A percentile compares a stretch with the other conserved stretches of the same genome.
These are phyloP conservation scores for Silene noctiflora DNA, from an alignment of 179 eudicot species.

Conservation along the genomic window DNA sequence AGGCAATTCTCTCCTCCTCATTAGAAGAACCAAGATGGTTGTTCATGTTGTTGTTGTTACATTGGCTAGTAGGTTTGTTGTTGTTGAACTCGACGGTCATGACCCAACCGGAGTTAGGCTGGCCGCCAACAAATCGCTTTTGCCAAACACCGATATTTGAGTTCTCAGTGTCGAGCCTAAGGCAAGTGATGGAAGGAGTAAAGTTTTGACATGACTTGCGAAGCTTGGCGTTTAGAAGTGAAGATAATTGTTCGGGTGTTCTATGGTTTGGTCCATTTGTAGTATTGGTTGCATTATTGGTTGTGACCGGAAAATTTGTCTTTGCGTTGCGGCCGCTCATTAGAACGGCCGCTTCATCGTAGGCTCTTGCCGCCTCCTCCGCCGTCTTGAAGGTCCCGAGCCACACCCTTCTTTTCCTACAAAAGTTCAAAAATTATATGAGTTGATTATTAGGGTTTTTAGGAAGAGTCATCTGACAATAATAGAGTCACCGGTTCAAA, in stretches of 20 bases:
- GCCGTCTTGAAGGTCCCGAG: slow-evolving; percentile 44
- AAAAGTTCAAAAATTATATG: background rate
- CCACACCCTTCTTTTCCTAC: slow-evolving; percentile 46
- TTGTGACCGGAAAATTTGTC: slow-evolving; percentile 35
- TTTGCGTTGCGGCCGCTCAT: slow-evolving; percentile 41
- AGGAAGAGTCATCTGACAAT: too few relatives aligned
- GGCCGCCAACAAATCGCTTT: slow-evolving; percentile 54
- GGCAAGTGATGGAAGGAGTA: slow-evolving; percentile 70
- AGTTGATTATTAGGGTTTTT: background rate
- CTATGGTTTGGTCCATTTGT: background rate
- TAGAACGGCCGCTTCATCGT: slow-evolving; percentile 42
- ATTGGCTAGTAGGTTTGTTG: background rate
- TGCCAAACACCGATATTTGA: slow-evolving; percentile 86
- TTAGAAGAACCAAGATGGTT: slow-evolving; percentile 10
- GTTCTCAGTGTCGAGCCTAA: slow-evolving; percentile 66
- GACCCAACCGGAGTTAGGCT: slow-evolving; percentile 50
- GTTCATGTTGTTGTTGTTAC: background rate
- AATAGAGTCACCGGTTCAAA: too few relatives aligned
- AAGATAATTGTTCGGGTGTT: slow-evolving; percentile 19
- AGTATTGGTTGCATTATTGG: background rate
- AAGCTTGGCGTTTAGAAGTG: slow-evolving; percentile 53
- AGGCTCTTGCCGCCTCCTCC: slow-evolving; percentile 43
- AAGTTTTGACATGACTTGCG: slow-evolving; percentile 49
- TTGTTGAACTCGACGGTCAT: slow-evolving; percentile 56
- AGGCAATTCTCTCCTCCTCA: slow-evolving; percentile 71